Percentiles rank a stretch among this genome's conserved stretches.
These are phyloP conservation scores for Candida corydali DNA, from an alignment of 805 yeast genomes.

Conservation along the genomic window DNA sequence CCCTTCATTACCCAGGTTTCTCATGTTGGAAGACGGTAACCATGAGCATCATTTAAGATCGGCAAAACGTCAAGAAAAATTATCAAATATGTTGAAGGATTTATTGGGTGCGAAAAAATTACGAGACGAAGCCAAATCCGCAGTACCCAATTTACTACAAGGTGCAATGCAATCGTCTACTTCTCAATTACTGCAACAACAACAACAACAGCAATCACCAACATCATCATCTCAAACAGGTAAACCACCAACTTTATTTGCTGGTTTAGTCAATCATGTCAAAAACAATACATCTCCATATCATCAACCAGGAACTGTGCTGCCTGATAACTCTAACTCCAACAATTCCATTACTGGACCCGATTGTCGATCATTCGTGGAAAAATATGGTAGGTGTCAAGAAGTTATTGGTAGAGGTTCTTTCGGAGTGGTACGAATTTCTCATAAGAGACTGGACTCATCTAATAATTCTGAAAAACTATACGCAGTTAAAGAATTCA, in stretches of 20 bases:
- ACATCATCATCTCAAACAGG: slow-evolving; percentile 9
- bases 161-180: slow-evolving; percentile 9
- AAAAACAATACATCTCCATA: slow-evolving; percentile 19
- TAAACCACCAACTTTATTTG: slow-evolving; percentile 66
- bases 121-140: slow-evolving; percentile 67
- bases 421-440: slow-evolving; percentile 86
- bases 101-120: slow-evolving; percentile 69
- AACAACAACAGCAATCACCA: slow-evolving; percentile 1
- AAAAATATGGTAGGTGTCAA: slow-evolving; percentile 91
- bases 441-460: slow-evolving; percentile 57
- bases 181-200: slow-evolving; percentile 9
- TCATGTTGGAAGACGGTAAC: slow-evolving; percentile 58
- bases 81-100: slow-evolving; percentile 71
- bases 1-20: slow-evolving; percentile 40
- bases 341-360: slow-evolving; percentile 15
- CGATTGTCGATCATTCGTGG: slow-evolving; percentile 61
- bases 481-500: slow-evolving; percentile 87
- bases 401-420: slow-evolving; percentile 93
- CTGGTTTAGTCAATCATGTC: slow-evolving; percentile 63
- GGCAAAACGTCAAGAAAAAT: slow-evolving; percentile 74
- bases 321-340: background rate
- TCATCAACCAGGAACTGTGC: slow-evolving; percentile 10
- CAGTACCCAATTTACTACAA: slow-evolving; percentile 58
- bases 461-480: slow-evolving; percentile 34
- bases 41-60: slow-evolving; percentile 80